These are phyloP conservation scores for Artemisia annua DNA, from an alignment of 129 eudicot genomes.

Conservation along the genomic window DNA sequence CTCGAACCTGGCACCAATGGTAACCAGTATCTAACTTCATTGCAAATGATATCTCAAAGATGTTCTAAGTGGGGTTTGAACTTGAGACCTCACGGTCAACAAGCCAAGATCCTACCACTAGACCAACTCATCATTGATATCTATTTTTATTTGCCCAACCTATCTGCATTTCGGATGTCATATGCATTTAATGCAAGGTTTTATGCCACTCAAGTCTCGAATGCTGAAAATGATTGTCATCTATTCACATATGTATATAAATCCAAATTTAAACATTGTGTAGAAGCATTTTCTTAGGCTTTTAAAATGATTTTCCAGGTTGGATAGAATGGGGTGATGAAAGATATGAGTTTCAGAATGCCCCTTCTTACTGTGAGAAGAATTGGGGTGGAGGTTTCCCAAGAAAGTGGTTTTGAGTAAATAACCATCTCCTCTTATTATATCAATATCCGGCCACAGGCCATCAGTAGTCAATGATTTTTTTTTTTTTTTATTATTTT, in stretches of 20 bases:
- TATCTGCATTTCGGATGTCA: no score
- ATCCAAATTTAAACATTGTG: background rate
- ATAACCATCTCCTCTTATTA: background rate
- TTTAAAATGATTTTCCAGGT: constrained; percentile 51
- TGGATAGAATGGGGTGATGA: constrained; percentile 99
- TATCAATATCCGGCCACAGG: background rate
- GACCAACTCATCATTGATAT: no score
- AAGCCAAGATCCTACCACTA: no score
- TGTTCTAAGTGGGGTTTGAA: no score
- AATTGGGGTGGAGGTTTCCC: constrained; percentile 99
- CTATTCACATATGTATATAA: background rate
- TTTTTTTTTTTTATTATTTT: background rate
- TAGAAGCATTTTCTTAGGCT: constrained; percentile 7
- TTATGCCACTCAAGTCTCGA: no score
- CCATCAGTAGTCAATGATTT: no score
- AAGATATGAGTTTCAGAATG: constrained; percentile 79
- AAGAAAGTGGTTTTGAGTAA: constrained; percentile 98
- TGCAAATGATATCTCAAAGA: no score
- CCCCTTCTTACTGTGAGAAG: constrained; percentile 93
- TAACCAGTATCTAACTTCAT: no score
- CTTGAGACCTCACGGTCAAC: no score
- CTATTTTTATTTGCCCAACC: no score
- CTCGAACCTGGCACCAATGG: no score
- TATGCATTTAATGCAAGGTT: no score
- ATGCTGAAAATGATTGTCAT: background rate